phyloP scores from a whole-genome alignment of 1,284 basidiomycete genomes.

The Marasmius tenuissimus region DNA sequence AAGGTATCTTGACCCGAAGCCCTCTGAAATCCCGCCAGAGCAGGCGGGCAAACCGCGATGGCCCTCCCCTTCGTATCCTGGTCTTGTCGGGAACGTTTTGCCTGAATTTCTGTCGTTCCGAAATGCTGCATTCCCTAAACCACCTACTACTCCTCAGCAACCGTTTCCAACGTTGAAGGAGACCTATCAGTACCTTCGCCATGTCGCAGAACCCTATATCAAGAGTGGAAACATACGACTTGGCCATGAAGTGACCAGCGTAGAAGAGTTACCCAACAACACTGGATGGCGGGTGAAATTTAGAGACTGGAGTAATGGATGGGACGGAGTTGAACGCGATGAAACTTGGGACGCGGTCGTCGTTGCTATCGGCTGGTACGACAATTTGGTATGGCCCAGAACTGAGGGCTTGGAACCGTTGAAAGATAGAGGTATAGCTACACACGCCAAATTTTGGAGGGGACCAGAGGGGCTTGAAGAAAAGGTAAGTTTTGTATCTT shows the following conservation, averaged over 20 bases:
- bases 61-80: slow-evolving; percentile 46
- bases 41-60: slow-evolving; percentile 27
- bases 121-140: slow-evolving; percentile 31
- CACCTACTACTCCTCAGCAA: slow-evolving; percentile 29
- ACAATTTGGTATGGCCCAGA: slow-evolving; percentile 41
- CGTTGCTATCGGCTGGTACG: slow-evolving; percentile 43
- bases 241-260: slow-evolving; percentile 35
- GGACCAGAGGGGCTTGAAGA: slow-evolving; percentile 36
- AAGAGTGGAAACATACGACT: slow-evolving; percentile 35
- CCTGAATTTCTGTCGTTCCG: slow-evolving; percentile 47
- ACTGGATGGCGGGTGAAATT: slow-evolving; percentile 40
- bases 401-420: slow-evolving; percentile 35
- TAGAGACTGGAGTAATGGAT: slow-evolving; percentile 34
- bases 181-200: slow-evolving; percentile 39
- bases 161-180: slow-evolving; percentile 45
- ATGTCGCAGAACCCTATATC: slow-evolving; percentile 36
- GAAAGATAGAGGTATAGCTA: slow-evolving; percentile 30
- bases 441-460: slow-evolving; percentile 35
- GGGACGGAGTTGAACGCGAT: slow-evolving; percentile 20
- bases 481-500: slow-evolving; percentile 31
- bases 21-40: slow-evolving; percentile 1
- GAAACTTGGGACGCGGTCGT: slow-evolving; percentile 48
- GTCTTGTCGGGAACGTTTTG: slow-evolving; percentile 47
- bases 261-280: slow-evolving; percentile 31
- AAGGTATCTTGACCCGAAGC: not conserved